Percentiles rank a stretch among this genome's conserved stretches.
Evolutionary conservation across 176 grass and related monocot species (phyloP).

Genomic region (Zizania latifolia): DNA sequence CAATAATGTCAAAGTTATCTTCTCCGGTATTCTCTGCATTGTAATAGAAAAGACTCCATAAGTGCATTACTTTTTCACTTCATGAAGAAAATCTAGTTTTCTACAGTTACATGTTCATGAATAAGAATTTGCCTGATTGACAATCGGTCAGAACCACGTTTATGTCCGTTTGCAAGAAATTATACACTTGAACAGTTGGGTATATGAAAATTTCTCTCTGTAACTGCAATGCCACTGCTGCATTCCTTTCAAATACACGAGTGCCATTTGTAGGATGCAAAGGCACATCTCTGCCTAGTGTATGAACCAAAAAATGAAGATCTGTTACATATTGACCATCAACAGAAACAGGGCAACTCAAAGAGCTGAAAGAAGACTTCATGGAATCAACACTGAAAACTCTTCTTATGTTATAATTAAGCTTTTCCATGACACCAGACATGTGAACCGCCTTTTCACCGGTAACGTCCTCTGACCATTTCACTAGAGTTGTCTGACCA

Average conservation of each 20-base stretch:
- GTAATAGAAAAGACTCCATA: constrained; percentile 20
- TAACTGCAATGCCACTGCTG: constrained; percentile 48
- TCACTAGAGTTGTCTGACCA: constrained; percentile 26
- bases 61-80: constrained; percentile 17
- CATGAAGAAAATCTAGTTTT: constrained; percentile 5
- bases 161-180: constrained; percentile 73
- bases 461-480: constrained; percentile 75
- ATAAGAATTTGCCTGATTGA: constrained; percentile 43
- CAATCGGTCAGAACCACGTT: constrained; percentile 58
- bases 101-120: constrained; percentile 14
- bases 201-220: constrained; percentile 84
- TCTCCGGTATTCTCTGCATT: constrained; percentile 51
- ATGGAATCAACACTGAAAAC: constrained; percentile 55
- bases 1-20: constrained; percentile 34
- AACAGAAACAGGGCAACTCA: constrained; percentile 56
- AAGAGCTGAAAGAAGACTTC: constrained; percentile 74
- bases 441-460: constrained; percentile 53
- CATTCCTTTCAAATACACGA: constrained; percentile 37
- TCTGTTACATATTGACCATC: constrained; percentile 42
- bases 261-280: constrained; percentile 48
- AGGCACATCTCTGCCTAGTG: constrained; percentile 66
- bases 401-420: constrained; percentile 75
- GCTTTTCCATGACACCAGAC: constrained; percentile 64
- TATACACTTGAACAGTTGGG: constrained; percentile 75
- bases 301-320: constrained; percentile 78